Base-by-base conservation (phyloP, 352 stramenopile species). In the Phytophthora fragariae region DNA sequence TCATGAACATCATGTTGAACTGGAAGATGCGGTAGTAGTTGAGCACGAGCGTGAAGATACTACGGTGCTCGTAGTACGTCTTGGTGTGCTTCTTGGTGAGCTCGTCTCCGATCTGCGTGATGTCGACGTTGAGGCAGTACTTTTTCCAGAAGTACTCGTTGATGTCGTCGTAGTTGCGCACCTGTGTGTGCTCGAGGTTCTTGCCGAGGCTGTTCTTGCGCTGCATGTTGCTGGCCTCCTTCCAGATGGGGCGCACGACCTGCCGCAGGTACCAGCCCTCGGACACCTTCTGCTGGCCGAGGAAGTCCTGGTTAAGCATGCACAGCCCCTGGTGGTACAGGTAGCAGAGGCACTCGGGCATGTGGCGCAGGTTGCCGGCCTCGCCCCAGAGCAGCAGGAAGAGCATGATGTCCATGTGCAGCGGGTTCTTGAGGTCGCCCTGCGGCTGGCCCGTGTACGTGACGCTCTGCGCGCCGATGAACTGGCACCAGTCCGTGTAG, bases 321-420 rank as follows among this genome's bases (percentile, higher is more conserved):
- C 8, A 68, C 5, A 92, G 62, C 68, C 84, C 74, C 57, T 93
- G 82, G 77, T 99, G 97, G 78, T 98, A 99, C 14, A 99, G 70
- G 72, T 98, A 99, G 80, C 96, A 99, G 35, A 98, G 69, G 76
- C 94, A 98, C 77, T 99, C 97, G 1, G 97, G 94, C 94, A 99
- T 98, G 77, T 99, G 96, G 7, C 96, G 80, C 41, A 99, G 74
- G 79, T 99, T 99, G 44, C 81, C 95, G 9, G 86, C 90, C 80
- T 99, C 97, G n/a, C 97, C 97, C 97, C 97, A 99, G 33, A 99
- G 91, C 69, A 97, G 93, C 54, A 99, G 88, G 72, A 94, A 99
- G 14, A 99, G 82, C 56, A 99, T 93, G 53, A 99, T 85, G 72
- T 99, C 96, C 92, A 93, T 92, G 59, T 93, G 84, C 55, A 90